phyloP scores from a whole-genome alignment of 345 rosid species.

The Sapria himalayana region DNA sequence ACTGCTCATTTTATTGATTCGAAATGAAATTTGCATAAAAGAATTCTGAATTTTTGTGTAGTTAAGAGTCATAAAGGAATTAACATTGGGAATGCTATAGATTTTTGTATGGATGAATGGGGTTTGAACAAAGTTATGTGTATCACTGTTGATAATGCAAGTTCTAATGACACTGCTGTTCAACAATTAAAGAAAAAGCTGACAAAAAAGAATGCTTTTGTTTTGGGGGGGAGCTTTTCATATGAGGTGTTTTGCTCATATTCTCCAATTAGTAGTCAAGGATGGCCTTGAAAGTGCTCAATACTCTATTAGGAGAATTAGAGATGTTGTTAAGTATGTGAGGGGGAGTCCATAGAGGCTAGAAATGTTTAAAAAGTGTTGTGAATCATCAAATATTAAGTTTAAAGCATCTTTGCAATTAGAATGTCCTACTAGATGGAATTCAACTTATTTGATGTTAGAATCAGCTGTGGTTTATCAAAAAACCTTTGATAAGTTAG shows the following conservation, averaged over 20 bases:
- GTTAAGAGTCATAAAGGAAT: conserved; percentile 45
- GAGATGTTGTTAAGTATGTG: conserved; percentile 52
- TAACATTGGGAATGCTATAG: no score
- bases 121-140: conserved; percentile 74
- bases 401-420: conserved; percentile 32
- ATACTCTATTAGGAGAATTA: conserved; percentile 49
- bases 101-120: conserved; percentile 76
- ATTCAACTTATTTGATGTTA: conserved; percentile 64
- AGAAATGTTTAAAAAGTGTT: conserved; percentile 50
- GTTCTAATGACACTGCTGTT: conserved; percentile 41
- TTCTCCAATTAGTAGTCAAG: conserved; percentile 38
- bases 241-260: conserved; percentile 51
- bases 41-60: conserved; percentile 57
- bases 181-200: conserved; percentile 37
- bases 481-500: conserved; percentile 35
- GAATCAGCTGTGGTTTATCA: conserved; percentile 53
- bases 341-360: conserved; percentile 54
- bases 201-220: conserved; percentile 33
- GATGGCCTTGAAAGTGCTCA: conserved; percentile 43
- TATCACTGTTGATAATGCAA: conserved; percentile 50
- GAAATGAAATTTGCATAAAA: conserved; percentile 69
- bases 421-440: conserved; percentile 44
- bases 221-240: conserved; percentile 47
- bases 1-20: conserved; percentile 58
- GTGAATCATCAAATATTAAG: conserved; percentile 41